These are phyloP conservation scores for Raffaelea arxii DNA, from an alignment of 2,329 filamentous ascomycete species.

Conservation along the genomic window DNA sequence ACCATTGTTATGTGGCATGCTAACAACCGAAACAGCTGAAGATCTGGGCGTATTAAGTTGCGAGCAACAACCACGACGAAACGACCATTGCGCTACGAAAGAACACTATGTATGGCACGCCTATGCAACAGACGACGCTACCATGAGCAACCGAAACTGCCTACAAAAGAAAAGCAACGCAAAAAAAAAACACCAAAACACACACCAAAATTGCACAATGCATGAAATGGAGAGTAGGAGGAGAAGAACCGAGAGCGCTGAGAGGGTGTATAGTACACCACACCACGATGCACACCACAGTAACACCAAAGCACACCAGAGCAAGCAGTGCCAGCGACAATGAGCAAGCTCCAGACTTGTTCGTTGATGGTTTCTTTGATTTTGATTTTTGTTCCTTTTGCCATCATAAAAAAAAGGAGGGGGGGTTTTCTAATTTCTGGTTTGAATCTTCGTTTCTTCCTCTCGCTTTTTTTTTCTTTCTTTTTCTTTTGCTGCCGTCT, in stretches of 20 bases:
- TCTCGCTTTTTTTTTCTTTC: constrained; percentile 3
- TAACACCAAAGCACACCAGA: background rate
- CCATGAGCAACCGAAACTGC: background rate
- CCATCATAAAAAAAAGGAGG: background rate
- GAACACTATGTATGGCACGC: background rate
- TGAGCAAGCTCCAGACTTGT: background rate
- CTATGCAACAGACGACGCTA: background rate
- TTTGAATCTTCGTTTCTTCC: background rate
- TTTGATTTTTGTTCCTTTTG: background rate
- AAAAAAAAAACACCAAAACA: background rate
- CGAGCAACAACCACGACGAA: constrained; percentile 5
- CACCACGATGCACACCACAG: background rate
- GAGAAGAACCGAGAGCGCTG: no score
- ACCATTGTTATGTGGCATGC: background rate
- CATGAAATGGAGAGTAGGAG: background rate
- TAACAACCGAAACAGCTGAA: constrained; percentile 55
- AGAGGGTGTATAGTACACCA: no score
- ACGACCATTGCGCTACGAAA: constrained; percentile 6
- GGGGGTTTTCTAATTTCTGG: background rate
- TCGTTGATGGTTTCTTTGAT: no score
- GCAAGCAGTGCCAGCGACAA: background rate
- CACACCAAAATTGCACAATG: background rate
- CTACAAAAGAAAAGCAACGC: constrained; percentile 1
- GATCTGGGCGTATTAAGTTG: constrained; percentile 69
- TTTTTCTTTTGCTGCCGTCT: background rate